phyloP scores from a whole-genome alignment of 768 basidiomycete species.

The Podaxis carcinomalis region DNA sequence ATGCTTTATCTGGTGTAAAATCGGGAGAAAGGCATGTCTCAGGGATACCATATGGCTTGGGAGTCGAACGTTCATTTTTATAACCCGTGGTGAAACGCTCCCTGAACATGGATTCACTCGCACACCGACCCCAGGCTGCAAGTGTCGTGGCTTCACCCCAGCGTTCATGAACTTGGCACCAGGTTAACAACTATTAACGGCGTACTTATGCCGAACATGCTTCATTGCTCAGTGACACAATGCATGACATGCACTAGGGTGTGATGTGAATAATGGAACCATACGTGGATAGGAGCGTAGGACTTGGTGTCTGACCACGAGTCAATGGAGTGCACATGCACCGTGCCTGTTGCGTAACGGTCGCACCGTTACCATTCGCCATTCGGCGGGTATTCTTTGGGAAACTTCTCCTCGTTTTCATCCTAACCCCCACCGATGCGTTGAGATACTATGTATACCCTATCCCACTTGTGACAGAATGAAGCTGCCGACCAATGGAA shows the following conservation, averaged over 20 bases:
- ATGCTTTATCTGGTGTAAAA: not conserved
- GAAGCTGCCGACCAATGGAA: not conserved
- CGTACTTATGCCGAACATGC: not conserved
- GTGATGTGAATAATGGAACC: not conserved
- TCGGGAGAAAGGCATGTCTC: not conserved
- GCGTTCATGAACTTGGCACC: not conserved
- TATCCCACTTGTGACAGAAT: not conserved
- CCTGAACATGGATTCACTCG: not conserved
- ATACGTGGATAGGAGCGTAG: not conserved
- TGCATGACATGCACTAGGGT: not conserved
- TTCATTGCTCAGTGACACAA: not conserved
- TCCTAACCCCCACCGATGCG: not conserved
- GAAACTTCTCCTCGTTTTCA: not conserved
- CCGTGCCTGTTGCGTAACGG: not conserved
- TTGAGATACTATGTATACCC: not conserved
- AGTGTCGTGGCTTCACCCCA: not conserved
- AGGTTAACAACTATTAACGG: not conserved
- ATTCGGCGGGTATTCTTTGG: not conserved
- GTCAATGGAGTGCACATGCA: not conserved
- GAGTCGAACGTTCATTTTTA: not conserved
- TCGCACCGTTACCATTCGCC: not conserved
- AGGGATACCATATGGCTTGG: not conserved
- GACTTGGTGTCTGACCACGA: not conserved
- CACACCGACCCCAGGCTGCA: not conserved
- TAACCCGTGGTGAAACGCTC: not conserved